Evolutionary conservation across 164 flowering plant species (phyloP), one percentile per base, ranked within the genome.

Genomic region (Nymphaea thermarum): DNA sequence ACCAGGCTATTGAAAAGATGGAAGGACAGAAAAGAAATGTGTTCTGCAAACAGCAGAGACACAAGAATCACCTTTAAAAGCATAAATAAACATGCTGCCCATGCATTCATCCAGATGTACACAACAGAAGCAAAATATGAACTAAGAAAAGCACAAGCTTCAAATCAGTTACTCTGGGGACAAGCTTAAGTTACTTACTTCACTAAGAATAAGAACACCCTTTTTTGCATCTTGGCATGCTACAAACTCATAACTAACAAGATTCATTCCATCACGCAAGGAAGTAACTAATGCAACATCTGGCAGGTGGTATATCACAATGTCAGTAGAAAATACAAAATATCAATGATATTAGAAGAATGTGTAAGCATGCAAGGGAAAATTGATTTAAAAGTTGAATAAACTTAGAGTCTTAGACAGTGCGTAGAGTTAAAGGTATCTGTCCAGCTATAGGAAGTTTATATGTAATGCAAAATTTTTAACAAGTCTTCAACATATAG

Each of bases 221-320:
- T 87, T 94, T 80, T 90, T 94, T 17, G 82, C 71, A 70, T 79
- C 96, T 77, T 94, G 99, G 79, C 98, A 94, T 65, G 99, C 99
- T 67, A 94, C 99, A 78, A 91, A 94, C 79, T 94, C 99, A 76
- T 91, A 94, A 75, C 98, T 91, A 76, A 91, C 99, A 69, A 94
- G 95, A 81, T 94, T 94, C 99, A 94, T 94, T 64, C 99, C 99
- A 80, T 94, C 99, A 76, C 98, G 80, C 80, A 94, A 81, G 6
- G 99, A 94, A 57, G 99, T 91, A 61, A 94, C 98, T 42, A 94
- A 87, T 44, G 96, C 96, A 47, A 94, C 86, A 83, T 91, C 99
- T 94, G 84, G 62, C 25, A n/a, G 42, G 16, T n/a, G 36, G 36
- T 25, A 25, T n/a, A 61, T 61, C 64, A 61, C 10, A 61, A n/a